Percentiles rank a stretch among this genome's conserved stretches.
These are phyloP conservation scores for Fusarium zealandicum DNA, from an alignment of 2,329 filamentous ascomycete species.

Conservation along the genomic window DNA sequence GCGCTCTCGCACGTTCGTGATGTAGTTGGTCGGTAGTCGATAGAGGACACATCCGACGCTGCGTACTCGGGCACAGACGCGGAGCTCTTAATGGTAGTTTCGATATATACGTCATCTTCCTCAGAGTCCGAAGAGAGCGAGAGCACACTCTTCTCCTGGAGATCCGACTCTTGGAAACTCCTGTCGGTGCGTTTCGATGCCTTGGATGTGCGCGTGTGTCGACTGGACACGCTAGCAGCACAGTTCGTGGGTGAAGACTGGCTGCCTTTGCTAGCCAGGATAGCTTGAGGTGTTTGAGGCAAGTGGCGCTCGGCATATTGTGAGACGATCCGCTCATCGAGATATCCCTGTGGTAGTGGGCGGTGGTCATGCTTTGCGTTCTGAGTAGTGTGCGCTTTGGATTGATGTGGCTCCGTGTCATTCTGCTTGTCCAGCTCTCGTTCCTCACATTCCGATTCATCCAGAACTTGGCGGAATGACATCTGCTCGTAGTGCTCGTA, in stretches of 20 bases:
- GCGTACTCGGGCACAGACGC: slow-evolving; percentile 39
- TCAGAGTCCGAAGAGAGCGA: slow-evolving; percentile 67
- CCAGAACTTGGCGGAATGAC: slow-evolving; percentile 55
- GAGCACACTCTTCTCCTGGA: slow-evolving; percentile 62
- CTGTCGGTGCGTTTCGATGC: slow-evolving; percentile 56
- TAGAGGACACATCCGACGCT: slow-evolving; percentile 36
- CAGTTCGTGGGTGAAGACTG: slow-evolving; percentile 50
- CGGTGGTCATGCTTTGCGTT: slow-evolving; percentile 26
- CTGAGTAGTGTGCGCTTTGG: slow-evolving; percentile 11
- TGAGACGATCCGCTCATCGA: slow-evolving; percentile 37
- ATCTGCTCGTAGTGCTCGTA: slow-evolving; percentile 67
- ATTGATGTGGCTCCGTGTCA: slow-evolving; percentile 19
- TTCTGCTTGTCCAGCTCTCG: slow-evolving; percentile 16
- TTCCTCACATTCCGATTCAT: slow-evolving; percentile 28
- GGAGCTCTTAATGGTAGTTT: slow-evolving; percentile 34
- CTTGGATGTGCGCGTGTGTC: slow-evolving; percentile 62
- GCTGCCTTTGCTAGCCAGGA: slow-evolving; percentile 31
- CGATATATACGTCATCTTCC: slow-evolving; percentile 50
- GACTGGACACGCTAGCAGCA: slow-evolving; percentile 61
- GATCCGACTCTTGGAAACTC: slow-evolving; percentile 59
- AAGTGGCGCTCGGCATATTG: slow-evolving; percentile 39
- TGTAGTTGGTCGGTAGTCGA: slow-evolving; percentile 32
- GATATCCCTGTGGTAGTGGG: slow-evolving; percentile 19
- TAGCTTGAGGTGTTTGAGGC: slow-evolving; percentile 34
- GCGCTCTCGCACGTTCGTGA: slow-evolving; percentile 37